Conservation (phyloP, 306 rosid genomes). For the Cucurbita pepo region DNA sequence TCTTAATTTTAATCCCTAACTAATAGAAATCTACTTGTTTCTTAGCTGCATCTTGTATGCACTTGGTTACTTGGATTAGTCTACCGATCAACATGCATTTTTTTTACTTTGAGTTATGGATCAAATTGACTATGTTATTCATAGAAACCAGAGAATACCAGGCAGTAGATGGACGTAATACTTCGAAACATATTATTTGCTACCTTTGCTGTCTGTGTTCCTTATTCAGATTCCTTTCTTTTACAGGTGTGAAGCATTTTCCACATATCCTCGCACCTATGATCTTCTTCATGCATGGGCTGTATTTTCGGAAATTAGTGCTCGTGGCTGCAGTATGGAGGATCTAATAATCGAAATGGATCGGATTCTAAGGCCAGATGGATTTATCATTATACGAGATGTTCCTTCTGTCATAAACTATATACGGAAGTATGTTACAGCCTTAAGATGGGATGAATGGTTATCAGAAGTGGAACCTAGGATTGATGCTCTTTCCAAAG, state of each 20-base stretch:
- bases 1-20: not conserved
- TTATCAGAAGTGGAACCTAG: constrained; percentile 41
- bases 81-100: not conserved
- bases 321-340: constrained; percentile 33
- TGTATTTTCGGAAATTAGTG: constrained; percentile 33
- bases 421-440: constrained; percentile 26
- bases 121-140: not conserved
- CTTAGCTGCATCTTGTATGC: not conserved
- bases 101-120: not conserved
- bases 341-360: constrained; percentile 51
- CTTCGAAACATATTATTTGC: not conserved
- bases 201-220: not conserved
- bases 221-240: not conserved
- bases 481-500: constrained; percentile 28
- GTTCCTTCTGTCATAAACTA: constrained; percentile 28
- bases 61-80: not conserved
- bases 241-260: constrained; percentile 54
- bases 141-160: not conserved
- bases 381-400: constrained; percentile 51
- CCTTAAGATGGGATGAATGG: constrained; percentile 51
- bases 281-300: constrained; percentile 56
- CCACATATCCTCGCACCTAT: constrained; percentile 51
- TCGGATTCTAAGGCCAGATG: constrained; percentile 40
- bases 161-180: not conserved
- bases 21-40: not conserved